A percentile compares a stretch with the other conserved stretches of the same genome.
Evolutionary conservation across 1,284 basidiomycete species (phyloP).

Genomic region (Somion occarium): DNA sequence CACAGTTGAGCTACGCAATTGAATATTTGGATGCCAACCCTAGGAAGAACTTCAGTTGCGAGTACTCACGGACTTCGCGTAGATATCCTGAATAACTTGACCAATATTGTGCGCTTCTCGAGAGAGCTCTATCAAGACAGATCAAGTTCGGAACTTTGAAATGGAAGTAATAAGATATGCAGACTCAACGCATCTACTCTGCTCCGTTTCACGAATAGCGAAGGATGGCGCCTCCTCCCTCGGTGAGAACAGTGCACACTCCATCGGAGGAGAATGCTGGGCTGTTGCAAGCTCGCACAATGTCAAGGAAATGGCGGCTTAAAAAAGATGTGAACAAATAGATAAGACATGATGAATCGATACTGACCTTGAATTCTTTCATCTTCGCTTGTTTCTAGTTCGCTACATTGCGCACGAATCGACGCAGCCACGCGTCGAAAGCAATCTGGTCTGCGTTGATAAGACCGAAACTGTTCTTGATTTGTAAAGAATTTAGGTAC

Average conservation of each 20-base stretch:
- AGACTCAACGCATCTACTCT: slow-evolving; percentile 26
- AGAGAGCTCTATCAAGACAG: slow-evolving; percentile 59
- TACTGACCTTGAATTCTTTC: slow-evolving; percentile 47
- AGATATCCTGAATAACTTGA: slow-evolving; percentile 79
- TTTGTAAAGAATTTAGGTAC: too few species aligned
- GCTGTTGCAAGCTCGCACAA: slow-evolving; percentile 72
- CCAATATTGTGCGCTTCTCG: slow-evolving; percentile 76
- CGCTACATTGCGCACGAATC: slow-evolving; percentile 47
- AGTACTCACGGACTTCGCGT: slow-evolving; percentile 61
- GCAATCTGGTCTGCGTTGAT: slow-evolving; percentile 49
- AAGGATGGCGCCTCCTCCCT: slow-evolving; percentile 7
- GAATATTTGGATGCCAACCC: too few species aligned
- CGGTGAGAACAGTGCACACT: slow-evolving; percentile 45
- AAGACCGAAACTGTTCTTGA: too few species aligned
- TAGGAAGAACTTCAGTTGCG: slow-evolving; percentile 9
- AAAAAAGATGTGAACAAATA: not conserved
- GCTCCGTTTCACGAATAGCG: not conserved
- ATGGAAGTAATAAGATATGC: not conserved
- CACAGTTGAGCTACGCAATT: slow-evolving; percentile 61
- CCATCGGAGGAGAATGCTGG: slow-evolving; percentile 58
- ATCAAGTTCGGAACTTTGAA: not conserved
- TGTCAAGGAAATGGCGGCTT: slow-evolving; percentile 73
- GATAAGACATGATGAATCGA: slow-evolving; percentile 13
- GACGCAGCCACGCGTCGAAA: slow-evolving; percentile 47
- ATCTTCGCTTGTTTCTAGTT: slow-evolving; percentile 54